Evolutionary conservation across 306 rosid species (phyloP).

Genomic region (Dicorynia guianensis): DNA sequence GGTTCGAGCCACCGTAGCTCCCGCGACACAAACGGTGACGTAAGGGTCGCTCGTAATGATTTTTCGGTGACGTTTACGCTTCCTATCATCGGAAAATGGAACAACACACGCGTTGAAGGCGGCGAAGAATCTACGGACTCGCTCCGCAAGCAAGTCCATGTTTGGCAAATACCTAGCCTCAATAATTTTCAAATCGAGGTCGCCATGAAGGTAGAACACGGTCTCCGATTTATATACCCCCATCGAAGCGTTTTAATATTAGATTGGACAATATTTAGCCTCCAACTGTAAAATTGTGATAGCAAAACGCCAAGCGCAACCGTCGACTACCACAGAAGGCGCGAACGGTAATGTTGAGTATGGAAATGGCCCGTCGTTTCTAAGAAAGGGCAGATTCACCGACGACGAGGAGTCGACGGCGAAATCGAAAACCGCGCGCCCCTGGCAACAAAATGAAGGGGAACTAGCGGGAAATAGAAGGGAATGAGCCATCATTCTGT

Average conservation of each 20-base stretch:
- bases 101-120: constrained; percentile 52
- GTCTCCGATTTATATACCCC: constrained; percentile 38
- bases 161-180: constrained; percentile 86
- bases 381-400: constrained; percentile 23
- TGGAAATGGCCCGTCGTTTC: constrained; percentile 21
- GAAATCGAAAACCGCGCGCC: constrained; percentile 38
- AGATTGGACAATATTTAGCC: not conserved
- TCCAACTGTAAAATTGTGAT: constrained; percentile 1
- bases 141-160: constrained; percentile 93
- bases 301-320: constrained; percentile 41
- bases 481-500: not conserved
- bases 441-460: too few species aligned
- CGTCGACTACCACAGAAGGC: constrained; percentile 42
- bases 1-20: constrained; percentile 88
- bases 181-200: constrained; percentile 70
- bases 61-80: constrained; percentile 35
- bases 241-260: constrained; percentile 1
- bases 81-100: constrained; percentile 30
- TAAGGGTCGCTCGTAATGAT: constrained; percentile 96
- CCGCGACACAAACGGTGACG: constrained; percentile 85
- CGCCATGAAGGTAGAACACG: constrained; percentile 78
- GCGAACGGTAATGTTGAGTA: too few species aligned
- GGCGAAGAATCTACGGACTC: constrained; percentile 62
- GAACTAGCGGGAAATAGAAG: constrained; percentile 32
- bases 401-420: constrained; percentile 54